A percentile compares a stretch with the other conserved stretches of the same genome.
phyloP scores from a whole-genome alignment of 2,329 filamentous ascomycete species.

The Plenodomus tracheiphilus region DNA sequence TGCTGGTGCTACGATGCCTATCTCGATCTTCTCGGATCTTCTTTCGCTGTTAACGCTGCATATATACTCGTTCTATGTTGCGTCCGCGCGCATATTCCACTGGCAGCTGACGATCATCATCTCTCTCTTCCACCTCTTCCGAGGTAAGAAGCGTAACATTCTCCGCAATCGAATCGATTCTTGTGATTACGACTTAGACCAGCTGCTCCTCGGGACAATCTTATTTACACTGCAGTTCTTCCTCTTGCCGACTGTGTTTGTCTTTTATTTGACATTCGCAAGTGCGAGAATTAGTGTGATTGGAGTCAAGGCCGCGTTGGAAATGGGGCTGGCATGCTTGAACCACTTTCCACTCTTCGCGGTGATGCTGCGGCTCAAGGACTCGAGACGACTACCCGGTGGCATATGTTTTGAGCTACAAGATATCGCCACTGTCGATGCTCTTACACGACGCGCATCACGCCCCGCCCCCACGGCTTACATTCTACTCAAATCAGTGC shows the following conservation, averaged over 20 bases:
- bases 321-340: conserved; percentile 88
- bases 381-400: conserved; percentile 84
- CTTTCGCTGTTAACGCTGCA: conserved; percentile 90
- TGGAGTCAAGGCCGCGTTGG: conserved; percentile 83
- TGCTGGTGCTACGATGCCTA: conserved; percentile 94
- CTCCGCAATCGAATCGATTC: conserved; percentile 97
- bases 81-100: conserved; percentile 94
- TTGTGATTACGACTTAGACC: conserved; percentile 97
- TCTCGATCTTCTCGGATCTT: conserved; percentile 92
- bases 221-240: conserved; percentile 96
- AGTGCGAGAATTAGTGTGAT: conserved; percentile 95
- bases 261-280: conserved; percentile 97
- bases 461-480: conserved; percentile 69
- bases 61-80: conserved; percentile 97
- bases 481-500: conserved; percentile 85
- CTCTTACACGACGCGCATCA: conserved; percentile 43
- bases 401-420: conserved; percentile 90
- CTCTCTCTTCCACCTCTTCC: conserved; percentile 97
- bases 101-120: conserved; percentile 98
- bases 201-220: conserved; percentile 93
- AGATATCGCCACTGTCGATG: conserved; percentile 60
- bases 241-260: conserved; percentile 87
- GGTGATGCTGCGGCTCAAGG: conserved; percentile 92
- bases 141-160: conserved; percentile 96
- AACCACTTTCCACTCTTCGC: conserved; percentile 99